Evolutionary conservation across 202 grass and related monocot genomes (phyloP).

Genomic region (Schoenoplectus triqueter): DNA sequence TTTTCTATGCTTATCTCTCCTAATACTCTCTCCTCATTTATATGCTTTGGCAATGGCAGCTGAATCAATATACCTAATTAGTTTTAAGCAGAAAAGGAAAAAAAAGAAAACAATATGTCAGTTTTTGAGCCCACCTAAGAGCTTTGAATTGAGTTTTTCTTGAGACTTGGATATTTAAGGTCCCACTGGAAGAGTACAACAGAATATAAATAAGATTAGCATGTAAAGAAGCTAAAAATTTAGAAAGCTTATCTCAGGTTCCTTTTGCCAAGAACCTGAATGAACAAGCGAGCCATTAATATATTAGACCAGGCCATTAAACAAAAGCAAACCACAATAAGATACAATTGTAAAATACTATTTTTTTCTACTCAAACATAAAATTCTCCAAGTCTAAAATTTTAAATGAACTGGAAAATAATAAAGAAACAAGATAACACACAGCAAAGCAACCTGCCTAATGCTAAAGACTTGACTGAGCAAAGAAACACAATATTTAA

Average conservation of each 20-base stretch:
- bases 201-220: background rate
- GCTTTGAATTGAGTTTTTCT: background rate
- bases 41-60: slow-evolving; percentile 90
- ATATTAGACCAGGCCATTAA: background rate
- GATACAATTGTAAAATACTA: background rate
- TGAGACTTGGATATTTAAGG: slow-evolving; percentile 5
- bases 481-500: slow-evolving; percentile 4
- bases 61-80: slow-evolving; percentile 80
- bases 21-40: slow-evolving; percentile 86
- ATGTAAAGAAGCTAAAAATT: background rate
- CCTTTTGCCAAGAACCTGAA: background rate
- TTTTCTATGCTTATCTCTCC: slow-evolving; percentile 82
- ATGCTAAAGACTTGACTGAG: background rate
- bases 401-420: background rate
- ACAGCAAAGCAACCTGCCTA: background rate
- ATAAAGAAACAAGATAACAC: background rate
- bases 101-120: slow-evolving; percentile 24
- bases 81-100: slow-evolving; percentile 18
- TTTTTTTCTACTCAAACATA: background rate
- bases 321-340: background rate
- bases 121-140: slow-evolving; percentile 2
- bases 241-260: background rate
- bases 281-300: background rate
- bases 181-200: background rate
- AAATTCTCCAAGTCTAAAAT: background rate